Percentiles rank a stretch among this genome's conserved stretches.
Conservation (phyloP, 2,329 filamentous ascomycete genomes). For the Colletotrichum kahawae region DNA sequence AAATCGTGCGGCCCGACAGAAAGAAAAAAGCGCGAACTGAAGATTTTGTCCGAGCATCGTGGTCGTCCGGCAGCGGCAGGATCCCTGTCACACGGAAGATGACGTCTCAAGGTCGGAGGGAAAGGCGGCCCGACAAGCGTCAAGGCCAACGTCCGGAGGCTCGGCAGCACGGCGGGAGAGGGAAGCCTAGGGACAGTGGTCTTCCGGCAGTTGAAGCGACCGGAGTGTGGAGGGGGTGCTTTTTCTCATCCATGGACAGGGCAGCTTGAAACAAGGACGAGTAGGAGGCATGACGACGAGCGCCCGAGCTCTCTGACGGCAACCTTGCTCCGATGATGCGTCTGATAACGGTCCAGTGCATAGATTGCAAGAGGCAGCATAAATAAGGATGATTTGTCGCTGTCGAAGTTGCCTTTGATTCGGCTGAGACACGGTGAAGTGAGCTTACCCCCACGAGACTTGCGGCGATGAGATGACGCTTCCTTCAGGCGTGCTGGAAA, state of each 20-base stretch:
- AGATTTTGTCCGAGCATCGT: background rate
- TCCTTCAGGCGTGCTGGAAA: background rate
- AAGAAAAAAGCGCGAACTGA: background rate
- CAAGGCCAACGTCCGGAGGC: background rate
- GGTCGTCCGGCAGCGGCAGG: background rate
- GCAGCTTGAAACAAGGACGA: slow-evolving; percentile 18
- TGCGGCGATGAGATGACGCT: background rate
- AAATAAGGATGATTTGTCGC: background rate
- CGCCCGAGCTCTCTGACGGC: slow-evolving; percentile 12
- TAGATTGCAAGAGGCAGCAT: background rate
- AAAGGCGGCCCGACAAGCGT: background rate
- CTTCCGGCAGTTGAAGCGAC: background rate
- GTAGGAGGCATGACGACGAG: slow-evolving; percentile 14
- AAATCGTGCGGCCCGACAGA: background rate
- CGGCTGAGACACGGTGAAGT: background rate
- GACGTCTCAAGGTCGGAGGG: background rate
- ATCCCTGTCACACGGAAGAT: background rate
- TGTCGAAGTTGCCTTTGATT: background rate
- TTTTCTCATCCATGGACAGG: slow-evolving; percentile 10
- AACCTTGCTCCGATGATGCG: slow-evolving; percentile 10
- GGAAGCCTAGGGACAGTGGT: background rate
- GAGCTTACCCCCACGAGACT: background rate
- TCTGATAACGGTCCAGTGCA: slow-evolving; percentile 3
- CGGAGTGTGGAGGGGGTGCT: background rate
- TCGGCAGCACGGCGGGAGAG: background rate